phyloP scores from a whole-genome alignment of 306 rosid genomes.

The Vigna reflexopilosa region DNA sequence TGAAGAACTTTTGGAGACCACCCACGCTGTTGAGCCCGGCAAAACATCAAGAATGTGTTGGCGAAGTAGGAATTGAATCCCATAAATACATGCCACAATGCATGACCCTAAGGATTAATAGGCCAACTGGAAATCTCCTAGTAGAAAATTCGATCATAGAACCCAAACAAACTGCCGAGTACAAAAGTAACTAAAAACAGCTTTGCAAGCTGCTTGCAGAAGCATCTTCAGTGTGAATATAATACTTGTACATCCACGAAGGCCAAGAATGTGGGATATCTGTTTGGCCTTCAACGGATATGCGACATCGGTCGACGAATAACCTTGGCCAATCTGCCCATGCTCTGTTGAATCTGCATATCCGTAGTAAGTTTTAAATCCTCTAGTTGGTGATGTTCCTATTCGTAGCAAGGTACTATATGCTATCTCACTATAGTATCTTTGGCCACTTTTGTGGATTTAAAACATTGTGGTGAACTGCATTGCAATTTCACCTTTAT shows the following conservation, averaged over 20 bases:
- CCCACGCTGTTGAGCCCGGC: constrained; percentile 85
- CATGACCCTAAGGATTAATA: constrained; percentile 87
- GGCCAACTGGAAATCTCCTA: constrained; percentile 69
- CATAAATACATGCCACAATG: constrained; percentile 87
- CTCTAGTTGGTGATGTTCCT: too few relatives aligned
- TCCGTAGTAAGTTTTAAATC: too few relatives aligned
- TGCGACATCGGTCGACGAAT: too few relatives aligned
- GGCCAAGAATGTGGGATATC: too few relatives aligned
- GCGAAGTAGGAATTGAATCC: constrained; percentile 82
- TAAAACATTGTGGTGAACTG: background rate
- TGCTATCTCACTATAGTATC: too few relatives aligned
- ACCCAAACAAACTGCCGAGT: constrained; percentile 73
- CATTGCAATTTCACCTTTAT: background rate
- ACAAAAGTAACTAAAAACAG: constrained; percentile 63
- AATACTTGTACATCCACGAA: constrained; percentile 71
- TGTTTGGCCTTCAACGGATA: too few relatives aligned
- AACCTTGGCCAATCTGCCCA: too few relatives aligned
- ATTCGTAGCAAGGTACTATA: too few relatives aligned
- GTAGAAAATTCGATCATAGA: constrained; percentile 68
- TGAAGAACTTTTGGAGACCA: constrained; percentile 77
- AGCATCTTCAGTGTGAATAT: constrained; percentile 71
- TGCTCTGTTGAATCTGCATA: too few relatives aligned
- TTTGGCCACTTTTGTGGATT: too few relatives aligned
- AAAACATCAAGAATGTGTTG: constrained; percentile 88
- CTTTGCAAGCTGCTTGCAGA: constrained; percentile 73